Conservation (phyloP, 2,329 filamentous ascomycete genomes). For the Ophiostoma perfectum region DNA sequence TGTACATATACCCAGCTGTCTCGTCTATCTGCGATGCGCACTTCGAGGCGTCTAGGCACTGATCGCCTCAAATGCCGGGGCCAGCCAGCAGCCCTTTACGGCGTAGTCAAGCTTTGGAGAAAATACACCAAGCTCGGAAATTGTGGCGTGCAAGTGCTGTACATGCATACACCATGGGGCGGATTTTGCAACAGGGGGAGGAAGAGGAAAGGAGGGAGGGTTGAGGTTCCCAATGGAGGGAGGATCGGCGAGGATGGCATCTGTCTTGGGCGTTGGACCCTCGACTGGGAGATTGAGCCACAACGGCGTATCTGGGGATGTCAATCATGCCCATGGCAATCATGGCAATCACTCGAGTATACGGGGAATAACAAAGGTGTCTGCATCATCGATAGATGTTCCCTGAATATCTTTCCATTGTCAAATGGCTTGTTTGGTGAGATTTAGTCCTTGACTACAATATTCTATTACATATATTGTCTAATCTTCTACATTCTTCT, state of each 20-base stretch:
- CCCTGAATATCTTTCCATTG: background rate
- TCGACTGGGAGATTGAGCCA: background rate
- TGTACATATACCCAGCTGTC: no score
- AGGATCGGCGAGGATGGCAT: background rate
- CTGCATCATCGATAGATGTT: background rate
- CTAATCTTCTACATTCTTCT: background rate
- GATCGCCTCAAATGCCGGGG: constrained; percentile 15
- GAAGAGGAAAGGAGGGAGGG: background rate
- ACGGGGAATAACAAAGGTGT: background rate
- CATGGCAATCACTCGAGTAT: background rate
- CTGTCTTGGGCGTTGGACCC: background rate
- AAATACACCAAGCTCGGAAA: background rate
- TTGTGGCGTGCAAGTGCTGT: background rate
- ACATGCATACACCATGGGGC: no score
- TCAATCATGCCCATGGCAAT: background rate
- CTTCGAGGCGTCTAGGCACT: constrained; percentile 7
- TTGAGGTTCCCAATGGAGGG: background rate
- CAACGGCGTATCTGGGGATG: background rate
- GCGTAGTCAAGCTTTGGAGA: constrained; percentile 6
- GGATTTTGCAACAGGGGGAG: no score
- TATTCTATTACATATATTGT: no score
- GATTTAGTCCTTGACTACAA: no score
- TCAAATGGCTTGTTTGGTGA: no score
- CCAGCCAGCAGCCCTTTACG: constrained; percentile 3
- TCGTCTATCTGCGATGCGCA: background rate